A percentile compares a stretch with the other conserved stretches of the same genome.
Evolutionary conservation across 768 basidiomycete genomes (phyloP).

Genomic region (Xerocomellus amylosporus): DNA sequence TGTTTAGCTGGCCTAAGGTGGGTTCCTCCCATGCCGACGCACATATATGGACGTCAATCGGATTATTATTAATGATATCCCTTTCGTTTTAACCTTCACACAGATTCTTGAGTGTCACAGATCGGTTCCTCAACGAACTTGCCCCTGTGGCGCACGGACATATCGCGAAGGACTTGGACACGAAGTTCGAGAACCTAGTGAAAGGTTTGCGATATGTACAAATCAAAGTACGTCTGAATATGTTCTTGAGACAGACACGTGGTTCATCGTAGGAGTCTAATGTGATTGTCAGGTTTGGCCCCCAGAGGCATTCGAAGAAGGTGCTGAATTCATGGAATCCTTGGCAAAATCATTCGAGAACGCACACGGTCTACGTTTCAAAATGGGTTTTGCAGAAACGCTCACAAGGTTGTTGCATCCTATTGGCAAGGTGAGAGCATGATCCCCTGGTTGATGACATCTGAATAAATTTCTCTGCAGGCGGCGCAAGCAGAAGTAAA

Average conservation of each 20-base stretch:
- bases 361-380: slow-evolving; percentile 79
- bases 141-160: slow-evolving; percentile 70
- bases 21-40: slow-evolving; percentile 20
- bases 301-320: slow-evolving; percentile 88
- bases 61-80: neutral
- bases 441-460: neutral
- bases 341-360: slow-evolving; percentile 80
- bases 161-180: slow-evolving; percentile 76
- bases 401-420: slow-evolving; percentile 77
- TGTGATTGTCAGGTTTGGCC: slow-evolving; percentile 72
- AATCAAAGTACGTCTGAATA: slow-evolving; percentile 56
- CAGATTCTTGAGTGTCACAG: slow-evolving; percentile 90
- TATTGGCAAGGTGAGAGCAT: slow-evolving; percentile 67
- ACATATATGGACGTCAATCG: neutral
- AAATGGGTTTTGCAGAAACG: slow-evolving; percentile 82
- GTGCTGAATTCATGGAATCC: slow-evolving; percentile 84
- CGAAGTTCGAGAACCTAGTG: slow-evolving; percentile 81
- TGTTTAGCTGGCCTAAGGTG: slow-evolving; percentile 79
- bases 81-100: neutral
- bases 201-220: slow-evolving; percentile 78
- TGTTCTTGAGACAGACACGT: neutral
- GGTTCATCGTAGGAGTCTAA: neutral
- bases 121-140: slow-evolving; percentile 82
- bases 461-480: slow-evolving; percentile 36
- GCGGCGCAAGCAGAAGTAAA: slow-evolving; percentile 96